Percentiles rank a stretch among this genome's conserved stretches.
Conservation (phyloP, 768 basidiomycete species). For the Boletus rufocinnamomeus region DNA sequence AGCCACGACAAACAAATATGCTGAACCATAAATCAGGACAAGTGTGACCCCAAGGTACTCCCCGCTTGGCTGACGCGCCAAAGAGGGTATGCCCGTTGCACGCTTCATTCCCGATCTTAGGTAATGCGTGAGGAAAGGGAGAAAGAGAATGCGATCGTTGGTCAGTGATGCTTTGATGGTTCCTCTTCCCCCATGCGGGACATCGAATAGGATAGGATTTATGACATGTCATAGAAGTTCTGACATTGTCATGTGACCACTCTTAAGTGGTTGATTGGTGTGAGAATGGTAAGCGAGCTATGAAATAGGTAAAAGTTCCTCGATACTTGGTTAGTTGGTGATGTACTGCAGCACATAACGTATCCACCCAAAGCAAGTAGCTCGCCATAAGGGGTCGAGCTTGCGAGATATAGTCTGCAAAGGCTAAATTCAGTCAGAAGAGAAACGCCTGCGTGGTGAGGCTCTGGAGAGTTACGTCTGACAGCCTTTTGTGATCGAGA, state of each 20-base stretch:
- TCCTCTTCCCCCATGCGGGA: too few relatives aligned
- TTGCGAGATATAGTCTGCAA: not conserved
- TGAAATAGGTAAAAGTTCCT: not conserved
- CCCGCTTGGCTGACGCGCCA: too few relatives aligned
- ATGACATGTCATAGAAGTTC: too few relatives aligned
- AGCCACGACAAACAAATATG: not conserved
- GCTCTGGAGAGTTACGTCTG: not conserved
- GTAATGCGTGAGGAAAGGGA: too few relatives aligned
- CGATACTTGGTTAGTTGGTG: not conserved
- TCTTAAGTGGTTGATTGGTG: not conserved
- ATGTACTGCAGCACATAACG: not conserved
- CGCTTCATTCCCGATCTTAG: too few relatives aligned
- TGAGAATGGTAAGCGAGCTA: not conserved
- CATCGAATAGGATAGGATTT: too few relatives aligned
- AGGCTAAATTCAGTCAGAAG: not conserved
- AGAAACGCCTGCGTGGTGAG: not conserved
- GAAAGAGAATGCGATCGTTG: too few relatives aligned
- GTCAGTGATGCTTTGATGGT: too few relatives aligned
- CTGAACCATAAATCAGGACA: too few relatives aligned
- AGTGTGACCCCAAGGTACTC: too few relatives aligned
- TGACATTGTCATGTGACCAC: not conserved
- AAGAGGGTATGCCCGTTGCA: too few relatives aligned
- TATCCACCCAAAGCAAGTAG: not conserved
- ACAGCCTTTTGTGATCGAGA: not conserved
- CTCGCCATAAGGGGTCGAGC: not conserved